Evolutionary conservation across 139 green algal species (phyloP).

Genomic region (Chlamydomonas sp.): DNA sequence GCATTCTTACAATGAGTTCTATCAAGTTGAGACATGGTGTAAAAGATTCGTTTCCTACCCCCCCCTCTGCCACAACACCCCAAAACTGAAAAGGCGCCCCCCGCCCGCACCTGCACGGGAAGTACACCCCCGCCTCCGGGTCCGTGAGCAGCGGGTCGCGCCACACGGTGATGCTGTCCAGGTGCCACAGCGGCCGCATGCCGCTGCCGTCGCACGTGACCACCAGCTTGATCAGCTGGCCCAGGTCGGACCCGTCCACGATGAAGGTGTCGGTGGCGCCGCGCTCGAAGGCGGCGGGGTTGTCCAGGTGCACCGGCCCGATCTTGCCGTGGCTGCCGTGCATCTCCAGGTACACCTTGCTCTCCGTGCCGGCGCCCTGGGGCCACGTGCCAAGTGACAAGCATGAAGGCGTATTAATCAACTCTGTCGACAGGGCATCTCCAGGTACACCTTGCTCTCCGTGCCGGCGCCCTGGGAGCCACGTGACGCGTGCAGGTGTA

Average conservation of each 20-base stretch:
- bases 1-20: too few species aligned
- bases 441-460: constrained; percentile 50
- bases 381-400: neutral
- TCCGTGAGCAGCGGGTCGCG: neutral
- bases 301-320: constrained; percentile 56
- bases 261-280: constrained; percentile 47
- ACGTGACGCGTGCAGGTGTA: neutral
- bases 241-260: constrained; percentile 41
- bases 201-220: constrained; percentile 41
- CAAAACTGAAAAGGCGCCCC: neutral
- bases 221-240: constrained; percentile 37
- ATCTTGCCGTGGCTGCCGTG: constrained; percentile 42
- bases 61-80: too few species aligned
- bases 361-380: constrained; percentile 61
- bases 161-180: constrained; percentile 49
- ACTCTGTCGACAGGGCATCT: constrained; percentile 36
- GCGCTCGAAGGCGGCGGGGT: constrained; percentile 56
- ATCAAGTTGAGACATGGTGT: too few species aligned
- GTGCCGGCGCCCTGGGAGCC: constrained; percentile 58
- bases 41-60: too few species aligned
- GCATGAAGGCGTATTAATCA: too few species aligned
- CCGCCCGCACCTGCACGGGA: constrained; percentile 39
- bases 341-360: constrained; percentile 50
- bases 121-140: constrained; percentile 43
- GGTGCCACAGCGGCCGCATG: constrained; percentile 51